Evolutionary conservation across 2,329 filamentous ascomycete genomes (phyloP).

Genomic region (Diaporthe helianthi): DNA sequence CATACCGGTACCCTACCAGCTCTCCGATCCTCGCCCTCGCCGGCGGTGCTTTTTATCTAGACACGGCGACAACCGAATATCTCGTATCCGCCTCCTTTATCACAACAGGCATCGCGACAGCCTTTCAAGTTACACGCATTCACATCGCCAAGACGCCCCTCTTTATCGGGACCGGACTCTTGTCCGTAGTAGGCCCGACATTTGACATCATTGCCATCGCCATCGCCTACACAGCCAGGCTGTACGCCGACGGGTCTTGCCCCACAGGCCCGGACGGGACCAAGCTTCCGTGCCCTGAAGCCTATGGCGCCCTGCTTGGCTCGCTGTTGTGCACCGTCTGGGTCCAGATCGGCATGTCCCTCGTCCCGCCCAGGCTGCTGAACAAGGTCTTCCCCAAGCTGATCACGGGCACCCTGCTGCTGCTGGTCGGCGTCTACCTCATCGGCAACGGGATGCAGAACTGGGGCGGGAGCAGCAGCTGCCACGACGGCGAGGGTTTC

Average conservation of each 20-base stretch:
- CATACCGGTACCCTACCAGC: conserved; percentile 44
- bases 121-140: conserved; percentile 71
- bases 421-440: conserved; percentile 71
- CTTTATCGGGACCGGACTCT: conserved; percentile 68
- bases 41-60: conserved; percentile 64
- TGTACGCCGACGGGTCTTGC: conserved; percentile 70
- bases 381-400: conserved; percentile 72
- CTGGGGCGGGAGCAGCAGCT: conserved; percentile 71
- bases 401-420: conserved; percentile 71
- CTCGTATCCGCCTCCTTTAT: conserved; percentile 74
- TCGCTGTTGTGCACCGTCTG: conserved; percentile 56
- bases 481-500: conserved; percentile 54
- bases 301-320: conserved; percentile 70
- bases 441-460: conserved; percentile 69
- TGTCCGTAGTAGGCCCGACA: conserved; percentile 72
- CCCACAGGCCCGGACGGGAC: conserved; percentile 62
- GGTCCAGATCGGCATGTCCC: conserved; percentile 69
- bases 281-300: conserved; percentile 67
- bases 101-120: conserved; percentile 69
- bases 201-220: conserved; percentile 73
- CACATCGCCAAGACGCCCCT: conserved; percentile 69
- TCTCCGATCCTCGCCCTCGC: conserved; percentile 69
- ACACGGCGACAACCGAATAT: conserved; percentile 62
- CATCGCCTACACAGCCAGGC: conserved; percentile 65
- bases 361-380: conserved; percentile 65